phyloP scores from a whole-genome alignment of 2,329 filamentous ascomycete genomes.

The Claviceps pazoutovae region DNA sequence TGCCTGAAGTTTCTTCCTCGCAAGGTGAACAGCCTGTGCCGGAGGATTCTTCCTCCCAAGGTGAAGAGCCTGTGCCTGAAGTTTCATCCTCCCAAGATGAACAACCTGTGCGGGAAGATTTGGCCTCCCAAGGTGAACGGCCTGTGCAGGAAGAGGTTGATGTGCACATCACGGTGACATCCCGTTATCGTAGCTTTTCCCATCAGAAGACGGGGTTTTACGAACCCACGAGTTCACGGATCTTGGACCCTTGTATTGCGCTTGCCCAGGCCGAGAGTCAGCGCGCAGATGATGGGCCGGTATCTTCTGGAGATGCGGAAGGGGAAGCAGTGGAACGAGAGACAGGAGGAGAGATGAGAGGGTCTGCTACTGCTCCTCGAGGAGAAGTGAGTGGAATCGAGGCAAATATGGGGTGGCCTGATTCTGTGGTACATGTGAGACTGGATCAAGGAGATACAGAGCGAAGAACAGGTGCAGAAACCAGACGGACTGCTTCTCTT shows the following conservation, averaged over 20 bases:
- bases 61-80: too few species aligned
- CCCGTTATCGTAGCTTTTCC: conserved; percentile 16
- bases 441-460: too few species aligned
- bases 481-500: not conserved
- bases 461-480: too few species aligned
- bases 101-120: not conserved
- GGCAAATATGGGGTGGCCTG: too few species aligned
- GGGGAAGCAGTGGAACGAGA: too few species aligned
- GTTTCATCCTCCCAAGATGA: not conserved
- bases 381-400: too few species aligned
- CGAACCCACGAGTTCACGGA: conserved; percentile 10
- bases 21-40: not conserved
- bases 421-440: too few species aligned
- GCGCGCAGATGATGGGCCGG: not conserved
- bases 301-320: not conserved
- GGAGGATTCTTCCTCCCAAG: too few species aligned
- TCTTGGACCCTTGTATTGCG: conserved; percentile 17
- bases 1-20: too few species aligned
- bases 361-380: too few species aligned
- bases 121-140: not conserved
- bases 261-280: conserved; percentile 11
- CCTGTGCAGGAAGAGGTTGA: conserved; percentile 11
- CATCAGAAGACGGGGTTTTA: conserved; percentile 13
- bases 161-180: conserved; percentile 15
- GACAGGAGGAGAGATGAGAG: too few species aligned